Percentiles rank a stretch among this genome's conserved stretches.
phyloP scores from a whole-genome alignment of 352 stramenopile genomes.

The Globisporangium alternatum region DNA sequence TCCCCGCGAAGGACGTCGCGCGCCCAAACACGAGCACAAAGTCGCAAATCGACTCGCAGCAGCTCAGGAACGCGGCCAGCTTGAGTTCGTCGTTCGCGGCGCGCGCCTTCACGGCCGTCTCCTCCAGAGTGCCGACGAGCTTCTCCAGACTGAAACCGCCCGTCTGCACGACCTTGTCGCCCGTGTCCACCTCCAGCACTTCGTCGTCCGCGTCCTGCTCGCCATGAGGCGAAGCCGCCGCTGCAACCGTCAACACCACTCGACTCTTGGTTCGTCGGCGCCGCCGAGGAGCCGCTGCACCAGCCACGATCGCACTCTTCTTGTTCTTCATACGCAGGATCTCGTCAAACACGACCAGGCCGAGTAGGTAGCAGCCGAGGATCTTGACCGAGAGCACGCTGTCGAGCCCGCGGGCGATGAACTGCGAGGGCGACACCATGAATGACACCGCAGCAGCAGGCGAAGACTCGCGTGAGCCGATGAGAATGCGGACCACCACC shows the following conservation, averaged over 20 bases:
- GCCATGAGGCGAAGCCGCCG: neutral
- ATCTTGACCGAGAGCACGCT: conserved; percentile 49
- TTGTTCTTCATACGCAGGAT: conserved; percentile 21
- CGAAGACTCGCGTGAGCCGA: conserved; percentile 5
- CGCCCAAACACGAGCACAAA: conserved; percentile 79
- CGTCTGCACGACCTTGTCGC: conserved; percentile 33
- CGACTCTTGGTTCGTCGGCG: conserved; percentile 6
- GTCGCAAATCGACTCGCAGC: conserved; percentile 60
- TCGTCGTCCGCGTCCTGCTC: conserved; percentile 42
- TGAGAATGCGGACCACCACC: conserved; percentile 34
- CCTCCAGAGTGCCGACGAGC: conserved; percentile 37
- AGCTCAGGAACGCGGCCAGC: conserved; percentile 45
- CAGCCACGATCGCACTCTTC: neutral
- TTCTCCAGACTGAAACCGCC: conserved; percentile 48
- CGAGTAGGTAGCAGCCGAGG: conserved; percentile 44
- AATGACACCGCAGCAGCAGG: neutral
- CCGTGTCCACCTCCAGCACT: conserved; percentile 51
- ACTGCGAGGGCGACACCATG: conserved; percentile 1
- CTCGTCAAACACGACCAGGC: conserved; percentile 57
- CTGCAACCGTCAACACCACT: neutral
- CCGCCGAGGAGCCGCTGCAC: neutral
- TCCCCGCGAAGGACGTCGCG: conserved; percentile 77
- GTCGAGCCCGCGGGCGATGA: conserved; percentile 37
- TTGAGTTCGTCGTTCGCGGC: conserved; percentile 36
- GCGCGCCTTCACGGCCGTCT: conserved; percentile 29